Conservation (phyloP, 345 rosid species). For the Cardiospermum halicacabum region DNA sequence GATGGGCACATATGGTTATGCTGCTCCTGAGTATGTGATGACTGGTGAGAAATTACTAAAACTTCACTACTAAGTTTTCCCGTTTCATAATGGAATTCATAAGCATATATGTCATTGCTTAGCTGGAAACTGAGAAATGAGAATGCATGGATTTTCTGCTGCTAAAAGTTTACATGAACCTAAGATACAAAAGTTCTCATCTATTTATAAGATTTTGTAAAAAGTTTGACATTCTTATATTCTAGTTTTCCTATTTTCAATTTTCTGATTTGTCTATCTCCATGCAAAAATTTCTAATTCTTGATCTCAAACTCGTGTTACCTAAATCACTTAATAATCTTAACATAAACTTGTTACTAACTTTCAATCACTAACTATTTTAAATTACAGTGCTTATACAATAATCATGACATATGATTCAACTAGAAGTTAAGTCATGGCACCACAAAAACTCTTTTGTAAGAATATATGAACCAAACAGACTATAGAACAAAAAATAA, state of each 20-base stretch:
- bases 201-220: no score
- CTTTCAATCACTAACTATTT: neutral
- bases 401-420: neutral
- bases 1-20: constrained; percentile 98
- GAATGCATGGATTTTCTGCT: neutral
- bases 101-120: constrained; percentile 1
- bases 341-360: neutral
- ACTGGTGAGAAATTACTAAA: constrained; percentile 54
- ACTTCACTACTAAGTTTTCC: neutral
- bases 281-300: no score
- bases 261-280: no score
- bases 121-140: neutral
- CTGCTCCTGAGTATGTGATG: constrained; percentile 97
- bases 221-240: no score
- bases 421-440: neutral
- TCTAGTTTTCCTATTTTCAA: no score
- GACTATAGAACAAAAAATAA: no score
- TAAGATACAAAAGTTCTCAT: neutral
- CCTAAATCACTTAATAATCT: no score
- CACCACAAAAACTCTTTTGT: no score
- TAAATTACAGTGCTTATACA: neutral
- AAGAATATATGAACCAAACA: no score
- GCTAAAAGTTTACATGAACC: neutral
- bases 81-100: neutral
- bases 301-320: no score